Evolutionary conservation across 2,329 filamentous ascomycete genomes (phyloP), one percentile per base, ranked within the genome.

Genomic region (Keithomyces neogunnii): DNA sequence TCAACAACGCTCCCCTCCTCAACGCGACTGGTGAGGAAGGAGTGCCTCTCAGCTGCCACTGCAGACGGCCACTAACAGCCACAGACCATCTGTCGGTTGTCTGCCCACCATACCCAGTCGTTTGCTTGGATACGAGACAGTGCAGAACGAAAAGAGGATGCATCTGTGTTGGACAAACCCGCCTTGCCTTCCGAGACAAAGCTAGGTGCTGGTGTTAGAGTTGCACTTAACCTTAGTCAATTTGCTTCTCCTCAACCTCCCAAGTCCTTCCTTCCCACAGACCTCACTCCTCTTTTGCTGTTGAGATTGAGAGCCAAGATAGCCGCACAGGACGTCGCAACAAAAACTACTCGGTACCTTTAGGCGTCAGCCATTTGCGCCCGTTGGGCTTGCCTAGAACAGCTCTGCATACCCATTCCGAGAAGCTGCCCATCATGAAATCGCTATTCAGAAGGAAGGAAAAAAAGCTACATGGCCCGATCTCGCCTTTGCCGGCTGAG

Each of bases 371-470:
- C n/a, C 30, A 28, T 47, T 28, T 33, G 6, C 32, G n/a, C 7
- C 6, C 5, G 29, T 28, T 47, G 45, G 11, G 33, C 45, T 44
- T 6, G 28, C 26, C 36, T 19, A 40, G 40, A 10, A 7, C 28
- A 11, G 30, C 7, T 35, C 26, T 6, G 5, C 11, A 44, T n/a
- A 39, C 8, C n/a, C 26, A 10, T 29, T 30, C 10, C 46, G 10
- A 48, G 36, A 5, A 32, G 38, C 38, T 26, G 28, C 28, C 28
- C 47, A 44, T 43, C 59, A 70, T 70, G 66, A 66, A 66, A 54
- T 59, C 66, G 49, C 65, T 58, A 28, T 71, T 72, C 52, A 60
- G 66, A 52, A 65, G 65, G 47, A 70, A 68, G 55, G 63, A 64
- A 52, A 71, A 68, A 58, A 69, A 69, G 61, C 62, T 64, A 54